phyloP scores from a whole-genome alignment of 2,329 filamentous ascomycete genomes.

The Fusarium buxicola region DNA sequence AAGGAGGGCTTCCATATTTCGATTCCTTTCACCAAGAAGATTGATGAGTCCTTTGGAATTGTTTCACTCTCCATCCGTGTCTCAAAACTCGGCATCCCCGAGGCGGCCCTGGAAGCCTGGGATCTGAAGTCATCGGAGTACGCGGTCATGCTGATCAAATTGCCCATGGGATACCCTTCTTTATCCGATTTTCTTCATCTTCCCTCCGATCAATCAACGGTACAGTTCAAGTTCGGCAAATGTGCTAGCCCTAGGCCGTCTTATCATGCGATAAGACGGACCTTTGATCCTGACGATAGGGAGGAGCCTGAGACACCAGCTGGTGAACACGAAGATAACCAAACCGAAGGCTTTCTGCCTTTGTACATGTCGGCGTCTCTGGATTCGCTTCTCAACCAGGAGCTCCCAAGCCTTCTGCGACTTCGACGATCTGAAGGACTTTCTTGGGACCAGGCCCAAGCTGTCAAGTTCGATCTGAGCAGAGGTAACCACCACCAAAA shows the following conservation, averaged over 20 bases:
- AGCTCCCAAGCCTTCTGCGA: slow-evolving; percentile 72
- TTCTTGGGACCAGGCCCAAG: slow-evolving; percentile 66
- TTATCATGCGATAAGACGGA: slow-evolving; percentile 60
- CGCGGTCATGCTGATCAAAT: slow-evolving; percentile 77
- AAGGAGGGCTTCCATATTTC: slow-evolving; percentile 77
- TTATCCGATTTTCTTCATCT: slow-evolving; percentile 65
- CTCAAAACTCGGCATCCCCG: slow-evolving; percentile 76
- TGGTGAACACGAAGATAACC: slow-evolving; percentile 5
- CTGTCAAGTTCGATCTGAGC: slow-evolving; percentile 18
- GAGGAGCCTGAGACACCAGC: slow-evolving; percentile 7
- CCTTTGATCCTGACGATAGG: slow-evolving; percentile 14
- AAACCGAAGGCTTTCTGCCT: slow-evolving; percentile 48
- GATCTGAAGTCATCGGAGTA: slow-evolving; percentile 74
- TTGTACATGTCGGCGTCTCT: slow-evolving; percentile 80
- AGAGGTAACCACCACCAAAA: slow-evolving; percentile 12
- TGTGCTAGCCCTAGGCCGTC: slow-evolving; percentile 80
- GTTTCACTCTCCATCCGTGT: slow-evolving; percentile 77
- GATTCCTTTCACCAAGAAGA: slow-evolving; percentile 62
- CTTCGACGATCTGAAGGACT: slow-evolving; percentile 64
- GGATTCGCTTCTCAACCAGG: slow-evolving; percentile 68
- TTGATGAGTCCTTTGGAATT: slow-evolving; percentile 54
- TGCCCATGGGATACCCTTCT: slow-evolving; percentile 69
- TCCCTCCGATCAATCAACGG: slow-evolving; percentile 50
- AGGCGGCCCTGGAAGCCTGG: slow-evolving; percentile 83
- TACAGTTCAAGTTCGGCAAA: slow-evolving; percentile 75